These are phyloP conservation scores for Nemania sp. DNA, from an alignment of 2,329 filamentous ascomycete species.

Conservation along the genomic window DNA sequence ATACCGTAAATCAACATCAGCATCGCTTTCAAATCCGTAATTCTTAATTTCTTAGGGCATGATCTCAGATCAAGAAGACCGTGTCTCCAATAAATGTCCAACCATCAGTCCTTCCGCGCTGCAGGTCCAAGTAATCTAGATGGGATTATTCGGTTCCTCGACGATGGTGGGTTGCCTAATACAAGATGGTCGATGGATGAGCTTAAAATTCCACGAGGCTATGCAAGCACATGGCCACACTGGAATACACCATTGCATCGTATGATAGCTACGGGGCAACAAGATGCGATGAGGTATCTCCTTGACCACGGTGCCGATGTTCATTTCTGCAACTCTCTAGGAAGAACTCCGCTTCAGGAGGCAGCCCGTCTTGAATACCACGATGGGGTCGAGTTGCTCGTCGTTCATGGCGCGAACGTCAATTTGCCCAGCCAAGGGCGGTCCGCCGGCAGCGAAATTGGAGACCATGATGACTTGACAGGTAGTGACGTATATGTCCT, in stretches of 20 bases:
- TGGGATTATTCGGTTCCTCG: background rate
- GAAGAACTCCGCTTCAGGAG: conserved; percentile 2
- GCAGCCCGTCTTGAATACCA: conserved; percentile 1
- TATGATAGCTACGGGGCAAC: conserved; percentile 9
- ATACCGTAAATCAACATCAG: too few relatives aligned
- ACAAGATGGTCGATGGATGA: conserved; percentile 2
- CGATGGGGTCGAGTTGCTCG: background rate
- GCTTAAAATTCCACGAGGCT: background rate
- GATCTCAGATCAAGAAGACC: too few relatives aligned
- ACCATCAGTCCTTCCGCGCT: background rate
- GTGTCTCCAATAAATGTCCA: too few relatives aligned
- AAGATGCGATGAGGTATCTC: background rate
- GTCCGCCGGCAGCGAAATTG: background rate
- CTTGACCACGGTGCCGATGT: background rate
- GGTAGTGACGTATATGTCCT: background rate
- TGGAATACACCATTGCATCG: conserved; percentile 13
- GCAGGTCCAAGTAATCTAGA: background rate
- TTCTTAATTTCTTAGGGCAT: too few relatives aligned
- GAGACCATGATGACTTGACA: background rate
- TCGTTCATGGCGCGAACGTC: background rate
- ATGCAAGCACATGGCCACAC: conserved; percentile 6
- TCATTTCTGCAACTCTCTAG: background rate
- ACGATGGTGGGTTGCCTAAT: background rate
- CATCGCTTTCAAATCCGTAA: too few relatives aligned
- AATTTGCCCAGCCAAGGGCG: background rate